Conservation (phyloP, 2,329 filamentous ascomycete genomes). For the Trichoderma breve region DNA sequence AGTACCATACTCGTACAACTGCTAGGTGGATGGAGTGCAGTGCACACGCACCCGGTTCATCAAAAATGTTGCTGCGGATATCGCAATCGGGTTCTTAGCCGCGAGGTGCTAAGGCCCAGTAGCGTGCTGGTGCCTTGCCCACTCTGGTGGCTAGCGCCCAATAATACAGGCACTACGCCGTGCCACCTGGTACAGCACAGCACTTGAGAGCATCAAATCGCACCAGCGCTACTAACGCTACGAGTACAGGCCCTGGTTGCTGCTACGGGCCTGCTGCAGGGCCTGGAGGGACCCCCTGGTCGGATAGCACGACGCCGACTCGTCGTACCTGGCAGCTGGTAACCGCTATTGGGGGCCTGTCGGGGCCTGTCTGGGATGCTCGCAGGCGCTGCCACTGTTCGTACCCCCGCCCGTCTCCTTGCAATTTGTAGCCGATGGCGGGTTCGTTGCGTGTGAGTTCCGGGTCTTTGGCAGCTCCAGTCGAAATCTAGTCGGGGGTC, state of each 20-base stretch:
- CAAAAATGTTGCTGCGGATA: slow-evolving; percentile 6
- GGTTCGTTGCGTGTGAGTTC: slow-evolving; percentile 4
- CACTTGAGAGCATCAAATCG: neutral
- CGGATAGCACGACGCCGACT: slow-evolving; percentile 17
- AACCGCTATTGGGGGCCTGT: slow-evolving; percentile 7
- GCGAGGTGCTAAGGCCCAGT: slow-evolving; percentile 11
- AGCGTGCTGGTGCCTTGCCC: neutral
- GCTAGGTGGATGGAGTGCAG: neutral
- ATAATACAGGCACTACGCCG: neutral
- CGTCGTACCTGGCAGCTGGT: slow-evolving; percentile 20
- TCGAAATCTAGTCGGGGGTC: neutral
- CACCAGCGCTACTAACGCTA: neutral
- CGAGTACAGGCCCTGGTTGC: neutral
- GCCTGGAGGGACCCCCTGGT: neutral
- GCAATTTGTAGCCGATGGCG: slow-evolving; percentile 17
- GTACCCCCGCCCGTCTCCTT: slow-evolving; percentile 13
- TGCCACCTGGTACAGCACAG: neutral
- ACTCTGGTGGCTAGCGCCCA: neutral
- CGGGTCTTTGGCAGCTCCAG: slow-evolving; percentile 4
- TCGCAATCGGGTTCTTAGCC: slow-evolving; percentile 14
- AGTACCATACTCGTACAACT: neutral
- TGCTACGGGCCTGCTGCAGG: neutral
- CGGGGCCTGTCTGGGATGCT: neutral
- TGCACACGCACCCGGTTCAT: neutral
- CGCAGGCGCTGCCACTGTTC: slow-evolving; percentile 6